phyloP scores from a whole-genome alignment of 352 stramenopile species.

The Phytophthora pseudosyringae region DNA sequence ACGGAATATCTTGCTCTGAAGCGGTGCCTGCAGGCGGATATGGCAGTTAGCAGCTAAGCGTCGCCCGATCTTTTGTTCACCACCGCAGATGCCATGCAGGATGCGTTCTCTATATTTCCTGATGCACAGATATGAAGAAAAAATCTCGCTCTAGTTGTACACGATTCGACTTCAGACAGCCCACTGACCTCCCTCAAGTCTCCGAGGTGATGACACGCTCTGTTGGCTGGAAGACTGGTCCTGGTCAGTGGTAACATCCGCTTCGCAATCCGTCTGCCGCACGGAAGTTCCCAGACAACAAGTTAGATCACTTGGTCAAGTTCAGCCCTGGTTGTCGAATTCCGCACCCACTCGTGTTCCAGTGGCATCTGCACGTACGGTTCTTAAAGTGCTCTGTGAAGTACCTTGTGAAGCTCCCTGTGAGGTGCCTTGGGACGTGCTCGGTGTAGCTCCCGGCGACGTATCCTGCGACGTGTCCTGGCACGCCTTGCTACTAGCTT shows the following conservation, averaged over 20 bases:
- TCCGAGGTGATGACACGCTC: conserved; percentile 20
- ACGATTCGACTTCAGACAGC: conserved; percentile 26
- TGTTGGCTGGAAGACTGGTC: conserved; percentile 20
- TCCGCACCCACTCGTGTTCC: conserved; percentile 11
- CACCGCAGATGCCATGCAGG: conserved; percentile 1
- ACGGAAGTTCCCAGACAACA: conserved; percentile 12
- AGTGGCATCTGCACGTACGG: conserved; percentile 30
- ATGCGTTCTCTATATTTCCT: conserved; percentile 39
- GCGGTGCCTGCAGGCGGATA: conserved; percentile 16
- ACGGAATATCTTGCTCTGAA: conserved; percentile 32
- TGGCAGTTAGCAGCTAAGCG: conserved; percentile 25
- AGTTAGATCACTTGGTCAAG: conserved; percentile 20
- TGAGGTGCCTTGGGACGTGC: neutral
- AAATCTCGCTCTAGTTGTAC: conserved; percentile 15
- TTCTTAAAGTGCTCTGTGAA: conserved; percentile 14
- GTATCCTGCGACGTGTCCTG: conserved; percentile 3
- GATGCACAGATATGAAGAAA: conserved; percentile 23
- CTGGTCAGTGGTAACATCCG: conserved; percentile 10
- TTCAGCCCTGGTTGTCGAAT: conserved; percentile 3
- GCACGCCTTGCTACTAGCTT: conserved; percentile 14
- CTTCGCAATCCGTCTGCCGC: conserved; percentile 22
- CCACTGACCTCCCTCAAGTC: conserved; percentile 33
- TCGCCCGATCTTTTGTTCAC: conserved; percentile 17
- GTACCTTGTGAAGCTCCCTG: conserved; percentile 4
- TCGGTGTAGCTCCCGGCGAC: neutral